Base-by-base conservation (phyloP, 176 grass and related monocot genomes). In the barley (Hordeum vulgare) region DNA sequence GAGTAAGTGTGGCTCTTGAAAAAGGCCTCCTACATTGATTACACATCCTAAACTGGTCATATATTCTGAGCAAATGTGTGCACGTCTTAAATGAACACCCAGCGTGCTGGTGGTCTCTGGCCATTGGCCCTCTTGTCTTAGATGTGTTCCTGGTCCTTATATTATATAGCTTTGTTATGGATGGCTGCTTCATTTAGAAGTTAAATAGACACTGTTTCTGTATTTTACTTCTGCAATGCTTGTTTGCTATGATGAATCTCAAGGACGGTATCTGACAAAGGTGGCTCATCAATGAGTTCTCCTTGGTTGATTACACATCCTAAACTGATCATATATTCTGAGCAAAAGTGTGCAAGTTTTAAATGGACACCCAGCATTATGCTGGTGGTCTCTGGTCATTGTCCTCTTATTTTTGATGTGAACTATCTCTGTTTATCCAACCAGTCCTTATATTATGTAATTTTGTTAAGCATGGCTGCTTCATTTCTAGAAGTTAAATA, bases 211-310 rank as follows among this genome's bases (percentile, higher is more conserved):
- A 5, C 15, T n/a, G 72, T 20, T 28, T 10, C 3, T 5, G 4
- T 4, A 18, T 73, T 73, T 44, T 17, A 8, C 37, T 47, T 28
- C 28, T 18, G 4, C 24, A 56, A 23, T 44, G n/a, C 14, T 47
- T 78, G 13, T 80, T 80, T 53, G 42, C 42, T 53, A 28, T 67
- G 62, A 80, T 41, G 82, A 84, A 8, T 17, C 24, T 20, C 1
- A 54, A 72, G 84, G 76, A 80, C 26, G 75, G 64, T 71, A 71
- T 33, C 31, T 33, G 31, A 33, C 31, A 15, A 78, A 73, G 83
- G 15, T 10, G 27, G 17, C 41, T 69, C 45, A 35, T 67, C 18
- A 66, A 65, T 64, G 47, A 31, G 44, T 37, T 7, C 29, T 18
- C 83, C 62, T 41, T 17, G 5, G 1, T 9, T 70, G 83, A 77